Evolutionary conservation across 305 asterid genomes (phyloP), one percentile per base, ranked within the genome.

Genomic region (Solanum chacoense): DNA sequence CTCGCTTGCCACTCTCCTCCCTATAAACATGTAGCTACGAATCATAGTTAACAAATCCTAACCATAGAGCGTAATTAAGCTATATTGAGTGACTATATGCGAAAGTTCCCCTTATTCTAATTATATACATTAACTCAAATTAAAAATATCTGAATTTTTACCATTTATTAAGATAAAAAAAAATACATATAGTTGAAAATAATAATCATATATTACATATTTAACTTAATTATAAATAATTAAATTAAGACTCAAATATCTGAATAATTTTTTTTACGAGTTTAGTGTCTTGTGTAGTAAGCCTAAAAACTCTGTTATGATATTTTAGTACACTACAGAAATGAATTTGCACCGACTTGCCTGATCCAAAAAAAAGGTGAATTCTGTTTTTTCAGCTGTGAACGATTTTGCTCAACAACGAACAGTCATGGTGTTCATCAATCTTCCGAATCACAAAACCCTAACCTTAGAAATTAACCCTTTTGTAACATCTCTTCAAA

Each of bases 401-500:
- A 55, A 7, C 24, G 24, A 55, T 55, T 50, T 59, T 20, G 69
- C 69, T 59, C 69, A 59, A 20, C 69, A 59, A 59, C 2, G n/a
- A 59, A 59, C 6, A 20, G 26, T 59, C 3, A 63, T 63, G 71
- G 71, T 63, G 71, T 63, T 63, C 71, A 63, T 63, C 71, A 63
- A 63, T 63, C 71, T 63, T 63, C 71, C 71, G 28, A 63, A 63
- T 63, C 71, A 22, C 71, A 22, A 63, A 63, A 63, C 71, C 28
- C 28, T 63, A 63, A 63, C 71, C 71, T 28, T 63, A 22, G 71
- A 63, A 63, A 63, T 63, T 63, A 90, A 91, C 81, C 95, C 97
- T 7, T 75, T 89, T 77, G 76, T 91, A 80, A 93, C 94, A 81
- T 91, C 95, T 10, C 88, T 91, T 3, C 88, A 59, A 37, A 86